Percentiles rank a stretch among this genome's conserved stretches.
These are phyloP conservation scores for Neofusicoccum parvum DNA, from an alignment of 2,329 filamentous ascomycete genomes.

Conservation along the genomic window DNA sequence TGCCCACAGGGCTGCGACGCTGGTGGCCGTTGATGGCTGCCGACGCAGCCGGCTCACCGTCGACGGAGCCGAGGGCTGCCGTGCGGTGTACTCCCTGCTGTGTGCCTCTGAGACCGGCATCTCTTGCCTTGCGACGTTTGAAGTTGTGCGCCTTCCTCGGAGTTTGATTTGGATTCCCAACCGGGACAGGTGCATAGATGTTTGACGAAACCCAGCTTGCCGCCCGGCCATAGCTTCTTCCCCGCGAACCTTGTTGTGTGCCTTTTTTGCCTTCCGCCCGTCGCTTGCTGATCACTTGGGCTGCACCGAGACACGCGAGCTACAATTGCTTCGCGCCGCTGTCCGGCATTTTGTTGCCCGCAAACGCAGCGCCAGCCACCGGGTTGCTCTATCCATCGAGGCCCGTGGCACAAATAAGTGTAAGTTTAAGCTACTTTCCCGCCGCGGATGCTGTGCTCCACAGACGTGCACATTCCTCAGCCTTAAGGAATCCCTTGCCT, in stretches of 20 bases:
- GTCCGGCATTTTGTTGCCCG: too few species aligned
- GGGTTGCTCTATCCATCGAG: too few species aligned
- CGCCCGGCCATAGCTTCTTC: not conserved
- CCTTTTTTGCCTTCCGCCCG: too few species aligned
- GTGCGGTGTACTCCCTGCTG: not conserved
- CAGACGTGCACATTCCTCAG: slow-evolving; percentile 4
- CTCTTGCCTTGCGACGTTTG: slow-evolving; percentile 16
- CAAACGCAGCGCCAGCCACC: too few species aligned
- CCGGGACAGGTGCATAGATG: not conserved
- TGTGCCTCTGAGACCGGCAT: slow-evolving; percentile 1
- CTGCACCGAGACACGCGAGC: too few species aligned
- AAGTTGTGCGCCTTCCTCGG: not conserved
- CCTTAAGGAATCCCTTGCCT: slow-evolving; percentile 4
- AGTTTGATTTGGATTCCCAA: not conserved
- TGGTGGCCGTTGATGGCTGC: slow-evolving; percentile 6
- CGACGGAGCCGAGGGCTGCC: not conserved
- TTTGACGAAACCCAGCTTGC: not conserved
- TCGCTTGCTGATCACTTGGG: too few species aligned
- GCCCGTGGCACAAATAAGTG: not conserved
- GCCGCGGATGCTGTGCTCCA: not conserved
- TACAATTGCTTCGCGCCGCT: too few species aligned
- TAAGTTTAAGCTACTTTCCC: not conserved
- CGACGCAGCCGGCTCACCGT: not conserved
- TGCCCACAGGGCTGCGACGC: slow-evolving; percentile 4
- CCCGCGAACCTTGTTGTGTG: too few species aligned